Base-by-base conservation (phyloP, 2,329 filamentous ascomycete species). In the Penicillium sp. region DNA sequence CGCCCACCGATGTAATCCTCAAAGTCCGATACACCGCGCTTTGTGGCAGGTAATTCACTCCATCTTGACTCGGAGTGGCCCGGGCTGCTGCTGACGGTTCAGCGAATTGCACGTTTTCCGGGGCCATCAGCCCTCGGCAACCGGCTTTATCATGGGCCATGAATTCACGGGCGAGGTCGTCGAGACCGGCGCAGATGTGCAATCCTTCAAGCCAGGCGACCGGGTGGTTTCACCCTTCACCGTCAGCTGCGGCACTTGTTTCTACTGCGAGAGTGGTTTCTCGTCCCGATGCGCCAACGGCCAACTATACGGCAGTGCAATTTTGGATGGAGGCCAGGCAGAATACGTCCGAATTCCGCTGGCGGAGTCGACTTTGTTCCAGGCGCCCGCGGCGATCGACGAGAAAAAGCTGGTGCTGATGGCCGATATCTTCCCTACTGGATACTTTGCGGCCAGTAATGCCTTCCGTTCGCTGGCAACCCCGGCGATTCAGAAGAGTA, bases 361-460 rank as follows among this genome's bases (percentile, higher is more conserved):
- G 36, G 91, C 91, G 1, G 90, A 95, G 62, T 83, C 84, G 9
- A 95, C 90, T 0, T 83, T 88, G 7, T 80, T 91, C 61, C 85
- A 84, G 58, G 87, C 90, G 0, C 87, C 88, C 0, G 68, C 81
- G 0, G 80, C 79, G 3, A 87, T 94, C 52, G 83, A 86, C 15
- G 86, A 92, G 62, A 82, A 87, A 57, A 85, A 85, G 29, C 76
- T 95, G 23, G 84, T 95, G 4, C 78, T 96, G 18, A 95, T 96
- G 91, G 90, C 90, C 4, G 91, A 96, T 67, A 95, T 96, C 61
- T 94, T 93, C 71, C 91, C 90, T 0, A 89, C 86, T 0, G 72
- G 91, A 1, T 95, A 84, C 72, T 95, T 91, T 61, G 90, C 89
- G 1, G 88, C 88, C 1, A 79, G 81, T 45, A 92, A 90, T 63